Evolutionary conservation across 2,329 filamentous ascomycete species (phyloP).

Genomic region (Neonectria hederae): DNA sequence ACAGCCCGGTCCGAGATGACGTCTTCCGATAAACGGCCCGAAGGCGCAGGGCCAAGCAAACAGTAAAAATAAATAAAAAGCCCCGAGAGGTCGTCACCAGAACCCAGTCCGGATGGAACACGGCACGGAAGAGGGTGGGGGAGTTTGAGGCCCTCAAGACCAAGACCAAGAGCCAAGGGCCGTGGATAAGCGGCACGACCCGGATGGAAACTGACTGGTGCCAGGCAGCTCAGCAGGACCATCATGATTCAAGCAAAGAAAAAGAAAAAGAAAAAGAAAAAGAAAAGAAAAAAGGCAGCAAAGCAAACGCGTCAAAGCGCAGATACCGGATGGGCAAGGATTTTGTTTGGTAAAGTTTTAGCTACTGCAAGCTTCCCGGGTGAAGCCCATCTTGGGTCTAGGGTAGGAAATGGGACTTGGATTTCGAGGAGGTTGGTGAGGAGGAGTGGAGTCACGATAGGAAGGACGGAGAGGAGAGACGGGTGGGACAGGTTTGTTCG

Average conservation of each 20-base stretch:
- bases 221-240: neutral
- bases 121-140: neutral
- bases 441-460: conserved; percentile 5
- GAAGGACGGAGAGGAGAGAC: neutral
- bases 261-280: too few relatives aligned
- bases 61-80: neutral
- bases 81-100: neutral
- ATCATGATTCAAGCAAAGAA: neutral
- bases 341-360: too few relatives aligned
- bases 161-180: neutral
- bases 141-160: neutral
- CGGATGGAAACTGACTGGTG: neutral
- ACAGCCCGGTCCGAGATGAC: neutral
- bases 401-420: conserved; percentile 14
- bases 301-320: neutral
- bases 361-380: conserved; percentile 2
- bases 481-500: too few relatives aligned
- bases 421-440: too few relatives aligned
- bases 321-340: too few relatives aligned
- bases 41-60: neutral
- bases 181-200: neutral
- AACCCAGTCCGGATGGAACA: conserved; percentile 17
- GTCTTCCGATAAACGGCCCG: neutral
- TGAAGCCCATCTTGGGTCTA: conserved; percentile 14
- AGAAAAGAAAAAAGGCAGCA: too few relatives aligned